Evolutionary conservation across 306 rosid species (phyloP), one percentile per base, ranked within the genome.

Genomic region (Benincasa hispida): DNA sequence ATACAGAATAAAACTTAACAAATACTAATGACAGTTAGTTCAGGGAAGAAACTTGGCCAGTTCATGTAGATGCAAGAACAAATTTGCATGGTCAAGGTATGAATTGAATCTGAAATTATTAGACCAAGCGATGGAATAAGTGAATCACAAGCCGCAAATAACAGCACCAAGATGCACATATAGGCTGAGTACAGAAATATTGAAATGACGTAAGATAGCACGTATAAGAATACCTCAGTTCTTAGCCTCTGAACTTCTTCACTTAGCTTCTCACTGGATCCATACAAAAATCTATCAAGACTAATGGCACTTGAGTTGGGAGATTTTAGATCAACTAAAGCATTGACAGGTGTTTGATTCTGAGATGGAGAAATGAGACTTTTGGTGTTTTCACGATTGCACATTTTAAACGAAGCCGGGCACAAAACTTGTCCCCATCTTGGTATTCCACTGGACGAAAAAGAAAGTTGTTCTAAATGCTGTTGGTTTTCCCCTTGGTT

Each of bases 371-470:
- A 83, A 75, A 50, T 70, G 51, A 34, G 82, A 75, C 69, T 41
- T 75, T 45, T 82, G 75, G 86, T 75, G 79, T 79, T 87, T 67
- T 86, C 91, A 59, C 81, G 59, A 65, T 66, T 66, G 32, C 84
- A 75, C 54, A 55, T 72, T 69, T 65, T 76, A 57, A 92, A 86
- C 27, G 57, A 37, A 53, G 55, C 82, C 42, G 98, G 92, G 61
- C 91, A 89, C 47, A 84, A 82, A 74, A 92, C 92, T 84, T 89
- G 86, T n/a, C 98, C 98, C 91, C 98, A 92, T 35, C 60, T 69
- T 37, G 90, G 82, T 67, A 79, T 53, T 34, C 87, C 86, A 62
- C 86, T 79, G 45, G 76, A 62, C 62, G 77, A 72, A 37, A 81
- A 78, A 65, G 88, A 83, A 73, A 27, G 35, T 13, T 84, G 74